Conservation (phyloP, 2,329 filamentous ascomycete genomes). For the Stemphylium vesicarium region DNA sequence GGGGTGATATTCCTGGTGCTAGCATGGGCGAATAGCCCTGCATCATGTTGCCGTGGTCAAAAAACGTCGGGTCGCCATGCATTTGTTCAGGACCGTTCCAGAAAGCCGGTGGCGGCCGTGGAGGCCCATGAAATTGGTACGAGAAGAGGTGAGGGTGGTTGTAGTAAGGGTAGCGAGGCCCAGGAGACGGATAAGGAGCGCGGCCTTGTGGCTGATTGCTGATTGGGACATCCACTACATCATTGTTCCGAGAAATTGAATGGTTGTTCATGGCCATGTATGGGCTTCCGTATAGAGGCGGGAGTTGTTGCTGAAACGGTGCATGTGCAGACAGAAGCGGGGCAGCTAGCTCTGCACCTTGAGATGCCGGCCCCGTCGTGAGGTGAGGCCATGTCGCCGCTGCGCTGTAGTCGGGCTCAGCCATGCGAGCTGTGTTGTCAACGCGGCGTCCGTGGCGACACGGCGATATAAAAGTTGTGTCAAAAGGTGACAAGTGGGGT, state of each 20-base stretch:
- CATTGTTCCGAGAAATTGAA: constrained; percentile 17
- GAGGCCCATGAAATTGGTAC: constrained; percentile 8
- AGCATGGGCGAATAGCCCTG: constrained; percentile 9
- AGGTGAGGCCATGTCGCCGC: constrained; percentile 25
- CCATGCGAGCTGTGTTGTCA: constrained; percentile 27
- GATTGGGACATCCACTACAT: constrained; percentile 9
- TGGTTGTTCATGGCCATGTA: constrained; percentile 14
- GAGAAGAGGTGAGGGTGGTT: constrained; percentile 11
- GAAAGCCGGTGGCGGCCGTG: constrained; percentile 28
- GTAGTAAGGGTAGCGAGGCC: constrained; percentile 18
- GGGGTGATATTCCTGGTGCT: not conserved
- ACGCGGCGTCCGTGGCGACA: not conserved
- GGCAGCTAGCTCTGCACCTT: constrained; percentile 27
- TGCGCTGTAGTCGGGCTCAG: constrained; percentile 32
- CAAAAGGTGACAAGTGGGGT: constrained; percentile 1
- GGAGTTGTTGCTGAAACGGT: constrained; percentile 21
- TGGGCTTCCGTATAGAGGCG: constrained; percentile 15
- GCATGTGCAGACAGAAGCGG: constrained; percentile 24
- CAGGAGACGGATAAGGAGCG: constrained; percentile 14
- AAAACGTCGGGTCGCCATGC: constrained; percentile 5
- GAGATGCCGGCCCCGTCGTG: constrained; percentile 24
- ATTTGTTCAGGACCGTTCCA: constrained; percentile 15
- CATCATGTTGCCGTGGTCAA: constrained; percentile 9
- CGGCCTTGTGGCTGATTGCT: constrained; percentile 14
- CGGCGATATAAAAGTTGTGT: not conserved